These are phyloP conservation scores for Chaetomiaceae sp. DNA, from an alignment of 2,329 filamentous ascomycete species.

Conservation along the genomic window DNA sequence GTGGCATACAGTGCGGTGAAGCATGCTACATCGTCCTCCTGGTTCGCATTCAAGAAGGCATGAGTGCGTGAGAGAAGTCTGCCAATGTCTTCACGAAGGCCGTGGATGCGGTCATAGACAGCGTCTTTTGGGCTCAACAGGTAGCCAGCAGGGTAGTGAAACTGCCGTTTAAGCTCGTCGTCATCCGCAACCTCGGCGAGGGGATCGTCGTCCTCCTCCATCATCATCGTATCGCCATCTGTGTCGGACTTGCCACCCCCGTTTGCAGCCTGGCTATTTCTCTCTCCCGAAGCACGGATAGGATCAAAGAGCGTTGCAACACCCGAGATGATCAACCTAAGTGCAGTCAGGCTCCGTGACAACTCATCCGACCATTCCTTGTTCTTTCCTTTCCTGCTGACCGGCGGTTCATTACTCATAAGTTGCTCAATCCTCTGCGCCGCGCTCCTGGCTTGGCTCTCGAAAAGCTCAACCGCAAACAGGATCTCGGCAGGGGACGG, in stretches of 20 bases:
- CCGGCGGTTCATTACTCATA: slow-evolving; percentile 74
- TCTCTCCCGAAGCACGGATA: slow-evolving; percentile 58
- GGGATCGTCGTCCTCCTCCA: slow-evolving; percentile 50
- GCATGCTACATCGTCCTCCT: slow-evolving; percentile 93
- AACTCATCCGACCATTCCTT: slow-evolving; percentile 99
- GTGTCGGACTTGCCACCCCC: slow-evolving; percentile 51
- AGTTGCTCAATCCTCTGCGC: slow-evolving; percentile 70
- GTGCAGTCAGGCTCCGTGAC: slow-evolving; percentile 78
- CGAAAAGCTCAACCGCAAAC: slow-evolving; percentile 86
- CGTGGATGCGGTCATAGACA: slow-evolving; percentile 73
- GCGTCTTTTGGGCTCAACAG: slow-evolving; percentile 59
- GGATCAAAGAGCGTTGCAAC: slow-evolving; percentile 87
- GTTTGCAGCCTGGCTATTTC: slow-evolving; percentile 40
- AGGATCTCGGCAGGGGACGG: slow-evolving; percentile 74
- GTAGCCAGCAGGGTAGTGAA: slow-evolving; percentile 86
- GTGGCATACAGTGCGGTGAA: slow-evolving; percentile 91
- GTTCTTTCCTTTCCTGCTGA: slow-evolving; percentile 89
- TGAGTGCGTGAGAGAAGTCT: slow-evolving; percentile 79
- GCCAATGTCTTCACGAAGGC: slow-evolving; percentile 74
- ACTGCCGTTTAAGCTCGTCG: slow-evolving; percentile 78
- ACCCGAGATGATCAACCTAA: slow-evolving; percentile 85
- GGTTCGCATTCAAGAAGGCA: slow-evolving; percentile 72
- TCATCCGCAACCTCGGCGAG: slow-evolving; percentile 67
- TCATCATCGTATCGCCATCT: slow-evolving; percentile 41
- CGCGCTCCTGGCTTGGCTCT: slow-evolving; percentile 74